Percentiles rank a stretch among this genome's conserved stretches.
Conservation (phyloP, 2,329 filamentous ascomycete species). For the Clarireedia sp. region DNA sequence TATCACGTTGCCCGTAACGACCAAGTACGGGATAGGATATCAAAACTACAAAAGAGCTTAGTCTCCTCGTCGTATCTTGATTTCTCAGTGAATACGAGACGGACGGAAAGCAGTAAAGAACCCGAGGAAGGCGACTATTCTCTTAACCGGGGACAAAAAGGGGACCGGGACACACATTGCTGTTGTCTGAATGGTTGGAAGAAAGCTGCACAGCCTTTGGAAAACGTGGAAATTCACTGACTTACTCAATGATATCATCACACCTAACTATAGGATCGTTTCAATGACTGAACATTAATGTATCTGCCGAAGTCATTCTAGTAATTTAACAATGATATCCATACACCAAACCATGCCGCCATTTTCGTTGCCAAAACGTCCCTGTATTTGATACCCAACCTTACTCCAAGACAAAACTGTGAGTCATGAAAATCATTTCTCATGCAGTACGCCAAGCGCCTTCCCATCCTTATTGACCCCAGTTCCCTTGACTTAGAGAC, state of each 20-base stretch:
- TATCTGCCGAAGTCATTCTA: neutral
- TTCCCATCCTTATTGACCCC: constrained; percentile 41
- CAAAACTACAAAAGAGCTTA: too few relatives aligned
- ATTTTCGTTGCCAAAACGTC: neutral
- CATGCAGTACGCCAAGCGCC: neutral
- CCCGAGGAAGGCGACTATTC: neutral
- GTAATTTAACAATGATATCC: neutral
- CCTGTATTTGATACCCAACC: constrained; percentile 1
- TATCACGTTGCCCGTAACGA: too few relatives aligned
- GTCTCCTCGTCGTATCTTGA: too few relatives aligned
- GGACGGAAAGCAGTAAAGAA: too few relatives aligned
- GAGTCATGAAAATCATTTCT: constrained; percentile 8
- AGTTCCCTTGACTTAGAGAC: constrained; percentile 86
- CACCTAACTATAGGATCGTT: neutral
- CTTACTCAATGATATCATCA: too few relatives aligned
- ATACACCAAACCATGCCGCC: constrained; percentile 1
- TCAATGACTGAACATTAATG: constrained; percentile 2
- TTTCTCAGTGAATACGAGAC: too few relatives aligned
- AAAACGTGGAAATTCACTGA: too few relatives aligned
- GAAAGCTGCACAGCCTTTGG: too few relatives aligned
- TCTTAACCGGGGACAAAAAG: too few relatives aligned
- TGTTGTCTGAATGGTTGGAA: too few relatives aligned
- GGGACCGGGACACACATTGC: too few relatives aligned
- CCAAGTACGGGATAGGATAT: too few relatives aligned
- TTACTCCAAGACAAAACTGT: constrained; percentile 3